These are phyloP conservation scores for Eucalyptus cloeziana DNA, from an alignment of 345 rosid genomes.

Conservation along the genomic window DNA sequence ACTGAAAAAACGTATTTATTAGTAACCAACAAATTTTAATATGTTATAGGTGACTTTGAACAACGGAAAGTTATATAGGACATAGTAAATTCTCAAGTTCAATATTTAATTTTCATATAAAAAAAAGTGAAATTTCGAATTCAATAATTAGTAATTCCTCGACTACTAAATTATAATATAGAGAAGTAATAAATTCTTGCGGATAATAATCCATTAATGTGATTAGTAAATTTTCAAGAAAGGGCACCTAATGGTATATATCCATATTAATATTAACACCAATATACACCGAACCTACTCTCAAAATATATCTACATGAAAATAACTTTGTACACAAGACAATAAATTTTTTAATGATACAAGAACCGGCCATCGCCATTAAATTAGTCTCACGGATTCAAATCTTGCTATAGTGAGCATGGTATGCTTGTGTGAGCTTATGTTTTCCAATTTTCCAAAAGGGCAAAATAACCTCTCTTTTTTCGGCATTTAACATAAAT, in stretches of 20 bases:
- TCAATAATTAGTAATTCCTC: neutral
- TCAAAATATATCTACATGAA: accelerated
- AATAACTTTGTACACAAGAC: neutral
- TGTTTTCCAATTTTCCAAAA: too few relatives aligned
- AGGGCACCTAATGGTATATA: neutral
- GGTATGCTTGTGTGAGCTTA: neutral
- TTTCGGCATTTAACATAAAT: neutral
- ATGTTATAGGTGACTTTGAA: neutral
- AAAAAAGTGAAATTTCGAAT: neutral
- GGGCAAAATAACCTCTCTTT: too few relatives aligned
- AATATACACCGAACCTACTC: neutral
- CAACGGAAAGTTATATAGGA: neutral
- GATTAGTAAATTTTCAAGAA: neutral
- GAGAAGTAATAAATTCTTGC: neutral
- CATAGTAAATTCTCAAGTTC: neutral
- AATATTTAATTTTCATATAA: neutral
- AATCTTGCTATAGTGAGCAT: neutral
- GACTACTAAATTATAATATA: neutral
- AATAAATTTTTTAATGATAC: neutral
- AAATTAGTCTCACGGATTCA: neutral
- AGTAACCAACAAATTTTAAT: neutral
- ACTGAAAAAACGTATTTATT: accelerated
- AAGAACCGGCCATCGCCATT: neutral
- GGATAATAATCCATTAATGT: neutral
- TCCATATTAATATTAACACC: neutral